Conservation (phyloP, 2,329 filamentous ascomycete species). For the Aspergillus sp. region DNA sequence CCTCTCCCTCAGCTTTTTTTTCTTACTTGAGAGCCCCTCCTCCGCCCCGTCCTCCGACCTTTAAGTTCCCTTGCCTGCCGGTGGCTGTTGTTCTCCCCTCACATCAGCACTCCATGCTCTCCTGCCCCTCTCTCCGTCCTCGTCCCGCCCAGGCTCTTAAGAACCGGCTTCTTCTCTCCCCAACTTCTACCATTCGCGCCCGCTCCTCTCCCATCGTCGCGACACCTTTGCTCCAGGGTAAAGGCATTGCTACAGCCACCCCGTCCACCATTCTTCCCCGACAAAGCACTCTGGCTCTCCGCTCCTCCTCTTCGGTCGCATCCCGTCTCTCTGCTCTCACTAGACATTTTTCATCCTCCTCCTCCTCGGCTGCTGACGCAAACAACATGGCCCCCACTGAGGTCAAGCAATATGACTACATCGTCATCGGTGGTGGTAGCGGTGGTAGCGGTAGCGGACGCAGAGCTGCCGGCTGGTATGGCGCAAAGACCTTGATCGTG, state of each 20-base stretch:
- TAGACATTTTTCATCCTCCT: constrained; percentile 44
- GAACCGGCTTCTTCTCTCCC: constrained; percentile 14
- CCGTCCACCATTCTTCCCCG: constrained; percentile 1
- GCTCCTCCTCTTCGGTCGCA: constrained; percentile 18
- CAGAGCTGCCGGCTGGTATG: constrained; percentile 55
- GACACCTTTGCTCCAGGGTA: constrained; percentile 12
- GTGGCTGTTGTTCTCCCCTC: neutral
- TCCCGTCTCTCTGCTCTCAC: constrained; percentile 44
- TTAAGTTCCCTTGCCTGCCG: neutral
- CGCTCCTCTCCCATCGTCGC: constrained; percentile 6
- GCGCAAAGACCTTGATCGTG: constrained; percentile 53
- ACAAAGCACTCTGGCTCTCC: constrained; percentile 28
- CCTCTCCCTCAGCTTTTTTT: constrained; percentile 1
- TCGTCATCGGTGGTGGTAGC: constrained; percentile 58
- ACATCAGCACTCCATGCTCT: constrained; percentile 23
- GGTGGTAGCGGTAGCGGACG: constrained; percentile 54
- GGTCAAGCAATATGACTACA: constrained; percentile 55
- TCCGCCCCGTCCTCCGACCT: no score
- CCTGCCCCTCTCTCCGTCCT: constrained; percentile 21
- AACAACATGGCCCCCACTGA: constrained; percentile 49
- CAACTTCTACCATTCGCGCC: neutral
- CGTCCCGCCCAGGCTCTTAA: constrained; percentile 23
- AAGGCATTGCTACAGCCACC: constrained; percentile 17
- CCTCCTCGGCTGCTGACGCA: constrained; percentile 25
- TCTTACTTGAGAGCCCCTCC: neutral